Conservation (phyloP, 768 basidiomycete species). For the Sporobolomyces pararoseus region DNA sequence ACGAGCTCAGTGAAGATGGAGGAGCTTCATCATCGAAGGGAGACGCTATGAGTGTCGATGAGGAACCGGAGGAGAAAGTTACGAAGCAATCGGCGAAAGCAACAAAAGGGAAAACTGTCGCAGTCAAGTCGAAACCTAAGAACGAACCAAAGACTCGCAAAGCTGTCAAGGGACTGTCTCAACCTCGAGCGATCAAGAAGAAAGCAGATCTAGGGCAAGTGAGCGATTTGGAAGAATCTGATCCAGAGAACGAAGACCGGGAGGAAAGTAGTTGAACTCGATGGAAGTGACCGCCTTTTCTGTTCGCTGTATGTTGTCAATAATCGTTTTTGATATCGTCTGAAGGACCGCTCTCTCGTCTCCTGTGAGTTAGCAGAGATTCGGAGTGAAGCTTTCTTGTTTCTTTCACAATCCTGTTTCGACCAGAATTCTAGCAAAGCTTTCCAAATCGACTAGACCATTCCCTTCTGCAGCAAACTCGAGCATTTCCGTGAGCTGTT, state of each 20-base stretch:
- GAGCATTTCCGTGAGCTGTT: slow-evolving; percentile 44
- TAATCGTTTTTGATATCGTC: no score
- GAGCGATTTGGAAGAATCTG: slow-evolving; percentile 53
- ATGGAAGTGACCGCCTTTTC: no score
- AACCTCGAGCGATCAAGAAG: slow-evolving; percentile 36
- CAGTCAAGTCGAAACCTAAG: not conserved
- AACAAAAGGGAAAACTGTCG: not conserved
- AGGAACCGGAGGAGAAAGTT: not conserved
- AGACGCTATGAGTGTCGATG: slow-evolving; percentile 16
- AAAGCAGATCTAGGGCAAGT: slow-evolving; percentile 39
- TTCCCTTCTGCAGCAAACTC: slow-evolving; percentile 30
- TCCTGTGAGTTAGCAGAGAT: no score
- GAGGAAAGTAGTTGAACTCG: slow-evolving; percentile 7
- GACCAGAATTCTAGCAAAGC: slow-evolving; percentile 37
- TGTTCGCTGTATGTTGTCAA: no score
- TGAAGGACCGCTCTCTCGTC: no score
- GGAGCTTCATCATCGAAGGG: not conserved
- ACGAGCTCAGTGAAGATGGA: not conserved
- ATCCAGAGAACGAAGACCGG: slow-evolving; percentile 8
- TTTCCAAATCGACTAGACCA: slow-evolving; percentile 26
- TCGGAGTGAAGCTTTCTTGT: no score
- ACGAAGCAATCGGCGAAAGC: not conserved
- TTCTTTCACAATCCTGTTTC: slow-evolving; percentile 20
- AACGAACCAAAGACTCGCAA: not conserved
- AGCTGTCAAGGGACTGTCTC: slow-evolving; percentile 3